These are phyloP conservation scores for Chernovozyma sophiae-reginae DNA, from an alignment of 1,139 yeast genomes.

Conservation along the genomic window DNA sequence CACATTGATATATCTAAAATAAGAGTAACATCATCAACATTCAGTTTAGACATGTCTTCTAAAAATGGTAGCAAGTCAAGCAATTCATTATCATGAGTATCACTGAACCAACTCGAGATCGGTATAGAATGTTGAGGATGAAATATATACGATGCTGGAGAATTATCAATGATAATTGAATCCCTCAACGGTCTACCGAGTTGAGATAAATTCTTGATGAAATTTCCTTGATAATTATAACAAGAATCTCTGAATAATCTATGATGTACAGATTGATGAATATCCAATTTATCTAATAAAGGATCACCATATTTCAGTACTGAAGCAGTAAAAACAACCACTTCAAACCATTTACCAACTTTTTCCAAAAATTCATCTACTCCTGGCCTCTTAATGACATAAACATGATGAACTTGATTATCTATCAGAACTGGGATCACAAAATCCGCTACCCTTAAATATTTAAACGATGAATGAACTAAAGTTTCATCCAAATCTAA, in stretches of 20 bases:
- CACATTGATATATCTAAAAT: conserved; percentile 69
- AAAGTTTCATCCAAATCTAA: conserved; percentile 93
- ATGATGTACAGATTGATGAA: conserved; percentile 73
- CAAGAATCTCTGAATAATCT: conserved; percentile 81
- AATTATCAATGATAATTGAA: conserved; percentile 87
- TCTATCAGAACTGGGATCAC: conserved; percentile 86
- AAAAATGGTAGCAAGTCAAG: conserved; percentile 86
- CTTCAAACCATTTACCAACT: conserved; percentile 87
- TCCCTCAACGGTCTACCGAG: conserved; percentile 89
- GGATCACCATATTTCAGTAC: conserved; percentile 97
- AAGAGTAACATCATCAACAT: conserved; percentile 77
- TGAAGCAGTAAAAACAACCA: conserved; percentile 94
- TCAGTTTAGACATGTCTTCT: conserved; percentile 67
- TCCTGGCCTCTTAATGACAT: conserved; percentile 95
- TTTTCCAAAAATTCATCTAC: conserved; percentile 85
- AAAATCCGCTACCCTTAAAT: conserved; percentile 87
- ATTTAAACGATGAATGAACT: conserved; percentile 93
- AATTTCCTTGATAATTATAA: conserved; percentile 74
- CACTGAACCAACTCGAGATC: conserved; percentile 98
- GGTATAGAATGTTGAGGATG: conserved; percentile 99
- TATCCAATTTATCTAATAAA: conserved; percentile 79
- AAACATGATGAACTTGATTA: conserved; percentile 86
- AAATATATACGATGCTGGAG: conserved; percentile 94
- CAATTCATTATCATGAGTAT: conserved; percentile 93
- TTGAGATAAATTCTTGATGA: conserved; percentile 87